Evolutionary conservation across 169 alveolate species (phyloP).

Genomic region (Eimeria necatrix): DNA sequence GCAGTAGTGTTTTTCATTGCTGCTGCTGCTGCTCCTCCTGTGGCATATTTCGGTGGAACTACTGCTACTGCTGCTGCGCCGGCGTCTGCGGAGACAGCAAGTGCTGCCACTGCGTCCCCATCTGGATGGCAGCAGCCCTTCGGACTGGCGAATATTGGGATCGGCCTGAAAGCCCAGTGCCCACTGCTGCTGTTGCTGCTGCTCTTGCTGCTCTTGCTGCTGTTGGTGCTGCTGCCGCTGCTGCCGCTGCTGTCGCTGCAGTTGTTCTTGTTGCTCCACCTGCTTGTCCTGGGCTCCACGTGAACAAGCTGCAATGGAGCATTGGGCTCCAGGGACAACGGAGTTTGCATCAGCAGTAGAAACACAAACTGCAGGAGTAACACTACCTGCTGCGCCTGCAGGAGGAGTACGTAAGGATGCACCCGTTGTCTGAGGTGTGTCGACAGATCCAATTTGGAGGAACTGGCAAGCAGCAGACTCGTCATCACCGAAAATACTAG

Average conservation of each 20-base stretch:
- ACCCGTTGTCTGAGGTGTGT: background rate
- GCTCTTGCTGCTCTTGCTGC: conserved; percentile 22
- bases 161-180: background rate
- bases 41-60: background rate
- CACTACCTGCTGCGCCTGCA: background rate
- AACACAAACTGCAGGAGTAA: background rate
- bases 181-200: background rate
- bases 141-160: too few relatives aligned
- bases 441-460: background rate
- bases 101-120: conserved; percentile 9
- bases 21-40: conserved; percentile 29
- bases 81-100: conserved; percentile 19
- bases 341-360: conserved; percentile 7
- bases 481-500: background rate
- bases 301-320: too few relatives aligned
- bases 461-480: background rate
- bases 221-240: conserved; percentile 18
- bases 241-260: background rate
- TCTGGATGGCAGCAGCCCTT: conserved; percentile 2
- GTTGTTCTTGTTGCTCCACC: background rate
- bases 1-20: background rate
- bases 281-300: background rate
- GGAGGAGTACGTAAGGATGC: background rate
- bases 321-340: background rate
- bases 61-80: background rate